Evolutionary conservation across 2,329 filamentous ascomycete species (phyloP), one percentile per base, ranked within the genome.

Genomic region (Colletotrichum phormii): DNA sequence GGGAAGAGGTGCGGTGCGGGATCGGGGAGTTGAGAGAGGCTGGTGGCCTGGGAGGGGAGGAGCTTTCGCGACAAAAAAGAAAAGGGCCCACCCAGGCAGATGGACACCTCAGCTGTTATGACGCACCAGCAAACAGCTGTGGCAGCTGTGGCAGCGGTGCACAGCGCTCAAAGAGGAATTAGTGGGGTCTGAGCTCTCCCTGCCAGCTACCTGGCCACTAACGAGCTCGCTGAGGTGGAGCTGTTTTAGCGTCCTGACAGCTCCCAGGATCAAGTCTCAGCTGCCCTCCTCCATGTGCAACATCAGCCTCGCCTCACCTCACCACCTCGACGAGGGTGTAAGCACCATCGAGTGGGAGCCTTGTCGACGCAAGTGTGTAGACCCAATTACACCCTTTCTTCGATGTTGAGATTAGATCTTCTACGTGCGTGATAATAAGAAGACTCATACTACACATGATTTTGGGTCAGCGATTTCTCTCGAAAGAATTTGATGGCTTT

Each of bases 1-100:
- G 37, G 37, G 13, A 8, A 64, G 57, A 68, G 69, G 64, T 61
- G n/a, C 54, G 67, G 58, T 61, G n/a, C 54, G 67, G 58, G 31
- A 53, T 58, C 62, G 53, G 68, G 42, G 18, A n/a, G 42, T 49
- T 8, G 37, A 42, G 22, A 51, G 62, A n/a, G n/a, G 62, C 33
- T 37, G 49, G 37, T 53, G 29, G 64, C 64, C 37, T 53, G 58
- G 64, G 49, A 33, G 54, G 29, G 31, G 42, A 29, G 2, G 33
- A 35, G 37, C 35, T 4, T 51, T 29, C 26, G 31, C 7, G 42
- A 46, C 42, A 46, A 24, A 24, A 46, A 58, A 3, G n/a, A n/a
- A n/a, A n/a, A 26, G 26, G 67, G 46, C n/a, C 46, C 55, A 67
- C 60, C 9, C n/a, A 33, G 22, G 35, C 11, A n/a, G 5, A 31